Percentiles rank a stretch among this genome's conserved stretches.
Conservation (phyloP, 768 basidiomycete species). For the Hericium erinaceus region DNA sequence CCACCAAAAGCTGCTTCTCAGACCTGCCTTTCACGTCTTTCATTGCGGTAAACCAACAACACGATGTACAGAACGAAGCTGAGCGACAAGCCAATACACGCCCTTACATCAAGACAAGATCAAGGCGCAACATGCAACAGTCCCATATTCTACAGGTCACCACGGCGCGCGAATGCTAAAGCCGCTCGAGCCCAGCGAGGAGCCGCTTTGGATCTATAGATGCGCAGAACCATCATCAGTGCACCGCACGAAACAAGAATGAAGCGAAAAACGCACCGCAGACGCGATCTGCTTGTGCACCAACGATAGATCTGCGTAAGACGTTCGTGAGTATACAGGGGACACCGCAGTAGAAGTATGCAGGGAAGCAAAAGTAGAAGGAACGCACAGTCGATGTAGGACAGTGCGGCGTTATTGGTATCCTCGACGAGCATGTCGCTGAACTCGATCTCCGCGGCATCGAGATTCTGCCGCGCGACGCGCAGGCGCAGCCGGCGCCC, state of each 20-base stretch:
- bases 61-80: too few relatives aligned
- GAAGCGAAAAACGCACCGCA: conserved; percentile 4
- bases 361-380: too few relatives aligned
- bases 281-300: conserved; percentile 13
- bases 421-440: conserved; percentile 97
- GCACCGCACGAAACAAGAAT: neutral
- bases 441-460: conserved; percentile 90
- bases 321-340: neutral
- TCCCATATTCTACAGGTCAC: neutral
- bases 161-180: conserved; percentile 12
- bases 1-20: too few relatives aligned
- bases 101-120: too few relatives aligned
- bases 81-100: too few relatives aligned
- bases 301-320: conserved; percentile 8
- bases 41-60: too few relatives aligned
- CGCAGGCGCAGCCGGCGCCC: conserved; percentile 50
- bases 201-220: conserved; percentile 8
- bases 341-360: neutral
- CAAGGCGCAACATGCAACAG: too few relatives aligned
- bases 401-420: conserved; percentile 90
- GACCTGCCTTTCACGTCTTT: too few relatives aligned
- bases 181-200: conserved; percentile 1
- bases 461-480: conserved; percentile 86
- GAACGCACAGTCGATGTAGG: conserved; percentile 78
- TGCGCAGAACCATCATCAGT: neutral